phyloP scores from a whole-genome alignment of 1,139 yeast species.

The Taphrina deformans region DNA sequence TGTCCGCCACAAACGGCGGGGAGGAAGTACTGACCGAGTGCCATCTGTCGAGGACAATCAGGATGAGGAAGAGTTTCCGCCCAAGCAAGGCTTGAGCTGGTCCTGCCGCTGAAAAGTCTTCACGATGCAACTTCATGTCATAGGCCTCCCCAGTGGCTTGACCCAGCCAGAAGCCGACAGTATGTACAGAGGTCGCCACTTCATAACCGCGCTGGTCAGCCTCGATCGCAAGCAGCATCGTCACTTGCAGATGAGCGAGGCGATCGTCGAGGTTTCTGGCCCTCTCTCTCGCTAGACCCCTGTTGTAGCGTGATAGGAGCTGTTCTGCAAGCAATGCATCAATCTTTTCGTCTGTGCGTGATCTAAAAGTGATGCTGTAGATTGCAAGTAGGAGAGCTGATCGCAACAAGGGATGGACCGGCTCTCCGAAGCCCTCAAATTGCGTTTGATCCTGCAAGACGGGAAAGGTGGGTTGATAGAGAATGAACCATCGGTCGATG shows the following conservation, averaged over 20 bases:
- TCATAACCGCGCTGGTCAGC: conserved; percentile 43
- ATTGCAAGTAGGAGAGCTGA: conserved; percentile 25
- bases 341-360: conserved; percentile 9
- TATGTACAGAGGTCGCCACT: conserved; percentile 17
- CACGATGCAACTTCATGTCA: conserved; percentile 33
- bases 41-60: conserved; percentile 44
- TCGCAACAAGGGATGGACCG: conserved; percentile 16
- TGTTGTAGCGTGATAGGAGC: conserved; percentile 19
- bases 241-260: conserved; percentile 19
- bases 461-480: conserved; percentile 30
- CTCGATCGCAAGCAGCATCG: conserved; percentile 45
- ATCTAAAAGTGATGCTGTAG: conserved; percentile 21
- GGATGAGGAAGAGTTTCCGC: conserved; percentile 44
- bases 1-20: conserved; percentile 39
- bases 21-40: conserved; percentile 37
- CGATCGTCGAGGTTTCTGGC: neutral
- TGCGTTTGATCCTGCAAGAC: conserved; percentile 2
- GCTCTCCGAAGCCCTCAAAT: neutral
- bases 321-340: conserved; percentile 28
- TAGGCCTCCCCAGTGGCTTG: conserved; percentile 46
- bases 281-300: neutral
- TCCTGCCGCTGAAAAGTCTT: conserved; percentile 34
- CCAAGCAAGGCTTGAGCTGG: conserved; percentile 40
- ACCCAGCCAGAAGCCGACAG: conserved; percentile 45
- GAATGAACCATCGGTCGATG: conserved; percentile 27